These are phyloP conservation scores for Pavlovales sp. DNA, from an alignment of 208 protist genomes.

Conservation along the genomic window DNA sequence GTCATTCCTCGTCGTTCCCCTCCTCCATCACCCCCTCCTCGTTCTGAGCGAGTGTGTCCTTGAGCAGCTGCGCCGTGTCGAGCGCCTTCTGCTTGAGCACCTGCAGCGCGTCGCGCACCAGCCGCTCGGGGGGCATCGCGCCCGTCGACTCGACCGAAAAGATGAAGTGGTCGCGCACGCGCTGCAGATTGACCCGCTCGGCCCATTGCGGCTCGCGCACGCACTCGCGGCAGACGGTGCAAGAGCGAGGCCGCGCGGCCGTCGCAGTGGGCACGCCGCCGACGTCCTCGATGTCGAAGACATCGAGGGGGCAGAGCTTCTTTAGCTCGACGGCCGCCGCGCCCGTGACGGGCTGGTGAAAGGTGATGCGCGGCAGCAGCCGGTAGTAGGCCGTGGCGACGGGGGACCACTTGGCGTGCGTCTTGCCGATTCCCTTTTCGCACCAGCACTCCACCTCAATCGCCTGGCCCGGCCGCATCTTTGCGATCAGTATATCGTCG, in stretches of 20 bases:
- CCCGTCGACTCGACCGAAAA: conserved; percentile 61
- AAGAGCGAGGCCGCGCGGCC: conserved; percentile 78
- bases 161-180: conserved; percentile 73
- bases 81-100: conserved; percentile 33
- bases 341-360: conserved; percentile 66
- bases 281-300: conserved; percentile 86
- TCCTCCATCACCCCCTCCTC: too few species aligned
- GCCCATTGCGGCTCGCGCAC: conserved; percentile 73
- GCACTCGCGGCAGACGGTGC: conserved; percentile 94
- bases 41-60: not conserved
- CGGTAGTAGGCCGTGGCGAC: conserved; percentile 91
- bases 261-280: conserved; percentile 47
- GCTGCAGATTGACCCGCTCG: conserved; percentile 56
- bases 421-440: conserved; percentile 89
- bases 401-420: conserved; percentile 97
- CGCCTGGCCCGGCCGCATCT: conserved; percentile 86
- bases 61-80: conserved; percentile 16
- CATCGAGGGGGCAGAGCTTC: conserved; percentile 78
- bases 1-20: too few species aligned
- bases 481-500: conserved; percentile 92
- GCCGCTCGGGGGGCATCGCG: conserved; percentile 20
- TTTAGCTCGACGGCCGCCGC: conserved; percentile 74
- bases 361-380: conserved; percentile 82
- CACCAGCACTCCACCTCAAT: conserved; percentile 83
- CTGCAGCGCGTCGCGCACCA: conserved; percentile 39